Percentiles rank a stretch among this genome's conserved stretches.
Evolutionary conservation across 2,329 filamentous ascomycete species (phyloP).

Genomic region (Alternaria gansuensis): DNA sequence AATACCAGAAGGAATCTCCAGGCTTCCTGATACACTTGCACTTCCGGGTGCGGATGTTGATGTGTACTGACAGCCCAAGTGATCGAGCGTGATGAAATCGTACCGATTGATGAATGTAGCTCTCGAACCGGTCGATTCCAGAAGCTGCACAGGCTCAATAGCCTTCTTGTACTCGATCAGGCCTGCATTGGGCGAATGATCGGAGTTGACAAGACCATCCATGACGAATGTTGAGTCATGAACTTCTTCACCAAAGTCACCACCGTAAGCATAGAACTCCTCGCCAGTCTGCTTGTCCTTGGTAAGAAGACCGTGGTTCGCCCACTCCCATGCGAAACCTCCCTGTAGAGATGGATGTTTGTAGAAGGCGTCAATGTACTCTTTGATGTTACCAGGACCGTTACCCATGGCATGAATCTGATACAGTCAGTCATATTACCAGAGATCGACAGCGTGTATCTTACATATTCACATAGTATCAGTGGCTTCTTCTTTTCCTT

Average conservation of each 20-base stretch:
- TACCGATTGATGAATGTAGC: slow-evolving; percentile 47
- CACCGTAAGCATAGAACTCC: slow-evolving; percentile 56
- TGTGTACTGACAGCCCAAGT: slow-evolving; percentile 38
- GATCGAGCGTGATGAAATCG: slow-evolving; percentile 53
- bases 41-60: slow-evolving; percentile 20
- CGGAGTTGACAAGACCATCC: slow-evolving; percentile 56
- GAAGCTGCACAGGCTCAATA: slow-evolving; percentile 54
- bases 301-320: slow-evolving; percentile 56
- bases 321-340: slow-evolving; percentile 62
- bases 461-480: slow-evolving; percentile 63
- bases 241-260: slow-evolving; percentile 55
- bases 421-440: neutral
- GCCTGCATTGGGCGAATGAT: slow-evolving; percentile 55
- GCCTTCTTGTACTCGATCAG: slow-evolving; percentile 57
- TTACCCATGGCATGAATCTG: slow-evolving; percentile 75
- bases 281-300: slow-evolving; percentile 52
- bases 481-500: slow-evolving; percentile 62
- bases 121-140: slow-evolving; percentile 33
- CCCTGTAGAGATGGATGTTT: slow-evolving; percentile 69
- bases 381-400: slow-evolving; percentile 73
- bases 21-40: slow-evolving; percentile 20
- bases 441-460: neutral
- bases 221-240: slow-evolving; percentile 58
- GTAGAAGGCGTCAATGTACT: slow-evolving; percentile 72
- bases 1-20: slow-evolving; percentile 40